Conservation (phyloP, 2,329 filamentous ascomycete species). For the Ilyonectria mors-panacis region DNA sequence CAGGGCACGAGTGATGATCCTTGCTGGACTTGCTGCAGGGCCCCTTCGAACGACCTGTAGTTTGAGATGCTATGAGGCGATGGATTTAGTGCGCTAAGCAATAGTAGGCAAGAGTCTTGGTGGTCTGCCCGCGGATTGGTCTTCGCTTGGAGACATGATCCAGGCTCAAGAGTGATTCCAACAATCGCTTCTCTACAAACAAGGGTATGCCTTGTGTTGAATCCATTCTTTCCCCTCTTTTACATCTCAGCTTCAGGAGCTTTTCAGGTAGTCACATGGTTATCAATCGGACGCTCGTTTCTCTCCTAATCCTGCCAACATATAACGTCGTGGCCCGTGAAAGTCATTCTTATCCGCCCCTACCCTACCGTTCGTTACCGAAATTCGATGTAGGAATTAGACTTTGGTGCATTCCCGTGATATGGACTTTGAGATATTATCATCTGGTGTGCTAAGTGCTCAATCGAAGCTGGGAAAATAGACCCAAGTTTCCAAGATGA, state of each 20-base stretch:
- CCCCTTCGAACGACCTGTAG: neutral
- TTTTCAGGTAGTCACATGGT: neutral
- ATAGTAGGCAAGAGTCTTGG: neutral
- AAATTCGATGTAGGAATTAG: no score
- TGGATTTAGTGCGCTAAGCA: no score
- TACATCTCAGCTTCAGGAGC: neutral
- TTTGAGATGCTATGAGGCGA: neutral
- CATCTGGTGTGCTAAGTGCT: no score
- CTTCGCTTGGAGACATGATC: neutral
- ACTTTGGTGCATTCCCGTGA: no score
- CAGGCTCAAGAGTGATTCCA: neutral
- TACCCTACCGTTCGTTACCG: no score
- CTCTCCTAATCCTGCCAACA: no score
- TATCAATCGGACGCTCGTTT: neutral
- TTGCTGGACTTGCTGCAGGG: constrained; percentile 38
- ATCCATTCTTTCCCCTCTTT: neutral
- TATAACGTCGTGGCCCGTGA: no score
- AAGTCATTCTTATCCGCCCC: no score
- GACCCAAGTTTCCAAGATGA: no score
- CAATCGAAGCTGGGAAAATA: no score
- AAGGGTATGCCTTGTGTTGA: neutral
- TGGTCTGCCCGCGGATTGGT: neutral
- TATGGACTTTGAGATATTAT: no score
- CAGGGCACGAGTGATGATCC: constrained; percentile 8
- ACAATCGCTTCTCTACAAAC: neutral